Evolutionary conservation across 2,329 filamentous ascomycete species (phyloP), one percentile per base, ranked within the genome.

Genomic region (Parafenestella ontariensis): DNA sequence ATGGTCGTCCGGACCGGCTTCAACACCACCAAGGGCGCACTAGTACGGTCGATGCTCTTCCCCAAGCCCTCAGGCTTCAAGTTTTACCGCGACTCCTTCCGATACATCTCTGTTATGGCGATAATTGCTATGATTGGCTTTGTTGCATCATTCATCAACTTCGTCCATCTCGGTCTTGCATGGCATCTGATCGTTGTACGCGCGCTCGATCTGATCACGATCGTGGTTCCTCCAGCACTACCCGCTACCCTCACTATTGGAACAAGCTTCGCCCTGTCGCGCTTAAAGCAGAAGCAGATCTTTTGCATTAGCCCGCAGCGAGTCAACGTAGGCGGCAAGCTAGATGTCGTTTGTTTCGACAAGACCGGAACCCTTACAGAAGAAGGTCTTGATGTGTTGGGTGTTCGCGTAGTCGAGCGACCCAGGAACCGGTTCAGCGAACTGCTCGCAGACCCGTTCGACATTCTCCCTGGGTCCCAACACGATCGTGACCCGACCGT

Each of bases 331-430:
- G 95, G 91, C 15, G 95, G 96, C 45, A 98, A 98, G 76, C 80
- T 99, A 3, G 95, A 99, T 71, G 86, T 98, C 10, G 90, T 99
- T 78, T 97, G 94, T 76, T 99, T 99, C 62, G 95, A 99, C 78
- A 99, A 99, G 78, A 99, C 95, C 0, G 95, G 95, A n/a, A 99
- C 95, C 0, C 80, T 99, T 49, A 99, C 95, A 0, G 95, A 98
- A 76, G 95, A 99, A 74, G 95, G 95, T 0, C 79, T 99, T 37
- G 96, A 99, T 73, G 91, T 99, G 17, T 83, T 99, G 11, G 95
- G 95, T 11, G 87, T 96, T 18, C 87, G 92, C 29, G 87, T 95
- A 6, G 91, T 92, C 9, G 86, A 89, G 51, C 81, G 83, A 44
- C 83, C 83, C 1, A 76, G 80, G 13, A 83, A 84, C 60, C 81